These are phyloP conservation scores for Neurospora pannonica DNA, from an alignment of 495 filamentous ascomycete species.

Conservation along the genomic window DNA sequence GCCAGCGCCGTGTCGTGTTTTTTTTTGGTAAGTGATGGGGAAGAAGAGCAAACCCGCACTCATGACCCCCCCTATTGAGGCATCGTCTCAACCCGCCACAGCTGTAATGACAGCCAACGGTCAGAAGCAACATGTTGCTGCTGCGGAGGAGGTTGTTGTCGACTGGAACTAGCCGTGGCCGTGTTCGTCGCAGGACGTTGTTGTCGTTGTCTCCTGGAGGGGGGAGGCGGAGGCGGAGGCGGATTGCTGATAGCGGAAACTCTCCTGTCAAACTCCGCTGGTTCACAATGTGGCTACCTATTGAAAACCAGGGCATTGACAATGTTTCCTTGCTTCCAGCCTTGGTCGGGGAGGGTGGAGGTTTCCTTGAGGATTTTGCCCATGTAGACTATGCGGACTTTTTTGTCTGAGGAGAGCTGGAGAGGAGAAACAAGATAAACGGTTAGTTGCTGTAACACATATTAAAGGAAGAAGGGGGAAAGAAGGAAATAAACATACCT, in stretches of 20 bases:
- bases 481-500: slow-evolving; percentile 38
- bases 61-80: not conserved
- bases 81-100: not conserved
- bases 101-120: not conserved
- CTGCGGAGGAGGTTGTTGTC: not conserved
- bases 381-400: slow-evolving; percentile 64
- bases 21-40: not conserved
- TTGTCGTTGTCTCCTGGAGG: not conserved
- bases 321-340: slow-evolving; percentile 67
- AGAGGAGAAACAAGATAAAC: not conserved
- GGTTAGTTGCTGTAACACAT: slow-evolving; percentile 8
- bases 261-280: not conserved
- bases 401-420: slow-evolving; percentile 42
- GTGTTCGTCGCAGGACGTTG: not conserved
- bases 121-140: not conserved
- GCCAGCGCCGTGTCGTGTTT: not conserved
- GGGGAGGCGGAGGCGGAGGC: not conserved
- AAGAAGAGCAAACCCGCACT: not conserved
- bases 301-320: slow-evolving; percentile 71
- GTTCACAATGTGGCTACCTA: slow-evolving; percentile 23
- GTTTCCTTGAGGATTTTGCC: slow-evolving; percentile 68
- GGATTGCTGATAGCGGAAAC: not conserved
- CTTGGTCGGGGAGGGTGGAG: slow-evolving; percentile 51
- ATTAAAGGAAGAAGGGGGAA: not conserved
- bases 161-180: not conserved